These are phyloP conservation scores for Fusarium drepaniforme DNA, from an alignment of 2,329 filamentous ascomycete genomes.

Conservation along the genomic window DNA sequence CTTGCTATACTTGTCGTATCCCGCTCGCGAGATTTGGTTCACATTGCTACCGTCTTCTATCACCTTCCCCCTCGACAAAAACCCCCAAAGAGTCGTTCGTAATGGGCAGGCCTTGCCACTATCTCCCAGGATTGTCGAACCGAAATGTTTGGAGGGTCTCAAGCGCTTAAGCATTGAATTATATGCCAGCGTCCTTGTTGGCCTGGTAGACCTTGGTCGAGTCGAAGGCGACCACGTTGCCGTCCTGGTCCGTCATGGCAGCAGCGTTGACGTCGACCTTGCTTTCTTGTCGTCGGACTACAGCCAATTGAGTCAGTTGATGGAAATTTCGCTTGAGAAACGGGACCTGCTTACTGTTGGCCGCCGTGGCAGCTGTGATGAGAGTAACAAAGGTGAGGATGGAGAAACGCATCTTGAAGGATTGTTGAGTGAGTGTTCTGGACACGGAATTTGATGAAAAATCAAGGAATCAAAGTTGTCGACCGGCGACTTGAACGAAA, in stretches of 20 bases:
- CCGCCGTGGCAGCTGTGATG: conserved; percentile 60
- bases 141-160: background rate
- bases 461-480: conserved; percentile 53
- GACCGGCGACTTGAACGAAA: conserved; percentile 62
- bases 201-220: conserved; percentile 57
- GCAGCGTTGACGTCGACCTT: conserved; percentile 49
- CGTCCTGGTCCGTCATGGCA: conserved; percentile 61
- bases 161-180: conserved; percentile 26
- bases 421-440: conserved; percentile 4
- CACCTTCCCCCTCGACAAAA: background rate
- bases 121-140: background rate
- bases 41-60: background rate
- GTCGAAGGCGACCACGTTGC: conserved; percentile 61
- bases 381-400: conserved; percentile 60
- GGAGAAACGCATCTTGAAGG: conserved; percentile 67
- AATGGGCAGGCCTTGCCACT: background rate
- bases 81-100: background rate
- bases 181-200: conserved; percentile 52
- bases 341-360: conserved; percentile 42
- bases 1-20: background rate
- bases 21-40: background rate
- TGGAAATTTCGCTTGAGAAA: background rate
- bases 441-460: conserved; percentile 23
- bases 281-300: conserved; percentile 30
- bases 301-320: conserved; percentile 11